Evolutionary conservation across 495 filamentous ascomycete species (phyloP).

Genomic region (Astrothelium subdiscretum): DNA sequence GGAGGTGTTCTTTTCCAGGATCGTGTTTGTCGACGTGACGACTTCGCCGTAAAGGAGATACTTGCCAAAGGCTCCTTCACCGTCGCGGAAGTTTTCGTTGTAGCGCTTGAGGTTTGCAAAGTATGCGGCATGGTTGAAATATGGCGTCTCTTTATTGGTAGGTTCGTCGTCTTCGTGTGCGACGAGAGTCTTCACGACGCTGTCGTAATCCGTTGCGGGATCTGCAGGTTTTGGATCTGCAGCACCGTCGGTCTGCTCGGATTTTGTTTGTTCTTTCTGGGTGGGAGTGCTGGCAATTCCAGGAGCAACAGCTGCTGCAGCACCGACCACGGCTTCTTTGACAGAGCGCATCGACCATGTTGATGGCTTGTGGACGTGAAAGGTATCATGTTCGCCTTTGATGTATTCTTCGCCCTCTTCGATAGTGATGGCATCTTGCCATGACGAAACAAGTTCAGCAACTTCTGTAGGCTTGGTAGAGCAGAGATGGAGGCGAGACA

Average conservation of each 20-base stretch:
- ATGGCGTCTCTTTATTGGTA: conserved; percentile 63
- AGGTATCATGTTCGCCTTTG: conserved; percentile 75
- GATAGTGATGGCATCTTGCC: conserved; percentile 54
- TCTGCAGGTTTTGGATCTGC: conserved; percentile 27
- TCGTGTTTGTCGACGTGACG: conserved; percentile 84
- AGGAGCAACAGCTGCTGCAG: neutral
- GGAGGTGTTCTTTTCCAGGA: conserved; percentile 87
- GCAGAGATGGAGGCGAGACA: conserved; percentile 78
- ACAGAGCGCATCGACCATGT: conserved; percentile 51
- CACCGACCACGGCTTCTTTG: conserved; percentile 34
- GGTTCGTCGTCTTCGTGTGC: conserved; percentile 61
- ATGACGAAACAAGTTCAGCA: conserved; percentile 51
- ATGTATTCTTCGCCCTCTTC: conserved; percentile 64
- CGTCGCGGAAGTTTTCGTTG: conserved; percentile 39
- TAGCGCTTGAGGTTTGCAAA: conserved; percentile 63
- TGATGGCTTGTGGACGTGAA: conserved; percentile 56
- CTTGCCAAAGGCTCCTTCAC: conserved; percentile 58
- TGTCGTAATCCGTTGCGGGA: conserved; percentile 60
- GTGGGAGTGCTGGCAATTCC: neutral
- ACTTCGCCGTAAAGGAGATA: conserved; percentile 81
- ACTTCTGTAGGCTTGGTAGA: conserved; percentile 52
- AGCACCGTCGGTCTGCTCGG: conserved; percentile 21
- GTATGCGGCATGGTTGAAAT: conserved; percentile 75
- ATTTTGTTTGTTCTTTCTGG: conserved; percentile 16
- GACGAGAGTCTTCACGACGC: conserved; percentile 55